These are phyloP conservation scores for Eucalyptus cloeziana DNA, from an alignment of 345 rosid genomes.

Conservation along the genomic window DNA sequence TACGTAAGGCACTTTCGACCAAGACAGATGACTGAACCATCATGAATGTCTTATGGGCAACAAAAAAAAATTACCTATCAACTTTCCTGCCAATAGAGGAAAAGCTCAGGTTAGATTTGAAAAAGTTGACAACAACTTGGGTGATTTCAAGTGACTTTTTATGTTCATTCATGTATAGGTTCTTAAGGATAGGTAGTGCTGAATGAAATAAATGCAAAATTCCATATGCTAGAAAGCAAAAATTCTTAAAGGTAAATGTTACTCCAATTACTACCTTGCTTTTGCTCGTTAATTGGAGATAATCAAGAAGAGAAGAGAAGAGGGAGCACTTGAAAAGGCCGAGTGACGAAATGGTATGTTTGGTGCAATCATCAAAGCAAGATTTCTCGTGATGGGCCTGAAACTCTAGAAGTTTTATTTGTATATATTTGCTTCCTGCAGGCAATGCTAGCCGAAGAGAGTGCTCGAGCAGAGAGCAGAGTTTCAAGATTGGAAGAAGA, in stretches of 20 bases:
- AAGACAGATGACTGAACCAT: too few relatives aligned
- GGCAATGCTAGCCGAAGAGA: slow-evolving; percentile 88
- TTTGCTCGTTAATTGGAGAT: slow-evolving; percentile 36
- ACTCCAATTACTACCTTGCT: background rate
- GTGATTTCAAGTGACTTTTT: too few relatives aligned
- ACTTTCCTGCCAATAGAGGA: background rate
- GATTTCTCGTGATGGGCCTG: background rate
- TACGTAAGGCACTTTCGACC: too few relatives aligned
- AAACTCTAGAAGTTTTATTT: background rate
- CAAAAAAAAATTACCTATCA: background rate
- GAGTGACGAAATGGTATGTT: slow-evolving; percentile 87
- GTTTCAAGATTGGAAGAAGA: slow-evolving; percentile 95
- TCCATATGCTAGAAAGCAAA: background rate
- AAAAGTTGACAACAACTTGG: background rate
- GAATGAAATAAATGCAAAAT: background rate
- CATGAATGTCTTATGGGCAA: too few relatives aligned
- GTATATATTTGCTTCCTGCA: slow-evolving; percentile 5
- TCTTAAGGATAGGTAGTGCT: background rate
- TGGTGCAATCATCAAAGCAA: background rate
- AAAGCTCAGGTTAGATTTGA: background rate
- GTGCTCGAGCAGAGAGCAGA: slow-evolving; percentile 68
- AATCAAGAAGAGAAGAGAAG: slow-evolving; percentile 93
- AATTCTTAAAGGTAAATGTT: background rate
- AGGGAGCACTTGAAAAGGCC: slow-evolving; percentile 90
- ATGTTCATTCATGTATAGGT: background rate